These are phyloP conservation scores for Thielaviopsis euricoi DNA, from an alignment of 2,329 filamentous ascomycete genomes.

Conservation along the genomic window DNA sequence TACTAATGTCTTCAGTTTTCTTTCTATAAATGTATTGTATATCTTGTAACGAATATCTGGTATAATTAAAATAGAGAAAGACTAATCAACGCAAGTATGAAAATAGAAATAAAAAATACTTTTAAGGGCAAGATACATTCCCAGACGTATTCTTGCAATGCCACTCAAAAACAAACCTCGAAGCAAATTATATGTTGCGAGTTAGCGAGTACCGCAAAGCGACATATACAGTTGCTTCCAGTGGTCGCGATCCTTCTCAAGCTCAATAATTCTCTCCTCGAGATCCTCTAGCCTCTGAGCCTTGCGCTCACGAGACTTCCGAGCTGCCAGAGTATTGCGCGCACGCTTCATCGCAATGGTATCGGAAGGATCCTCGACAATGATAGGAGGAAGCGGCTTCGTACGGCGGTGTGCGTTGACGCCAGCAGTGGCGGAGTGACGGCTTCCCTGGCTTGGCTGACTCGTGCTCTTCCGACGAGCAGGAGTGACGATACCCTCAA, in stretches of 20 bases:
- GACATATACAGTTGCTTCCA: constrained; percentile 39
- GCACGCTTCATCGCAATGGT: constrained; percentile 78
- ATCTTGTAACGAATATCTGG: too few species aligned
- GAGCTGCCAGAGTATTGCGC: constrained; percentile 81
- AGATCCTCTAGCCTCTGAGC: constrained; percentile 58
- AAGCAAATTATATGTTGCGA: background rate
- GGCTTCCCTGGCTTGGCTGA: constrained; percentile 18
- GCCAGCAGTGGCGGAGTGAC: constrained; percentile 54
- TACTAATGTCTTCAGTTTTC: too few species aligned
- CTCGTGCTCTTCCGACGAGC: constrained; percentile 4
- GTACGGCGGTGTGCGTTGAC: constrained; percentile 60
- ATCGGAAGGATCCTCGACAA: constrained; percentile 58
- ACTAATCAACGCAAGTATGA: too few species aligned
- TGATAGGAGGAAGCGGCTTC: constrained; percentile 65
- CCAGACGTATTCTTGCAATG: background rate
- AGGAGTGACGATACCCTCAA: background rate
- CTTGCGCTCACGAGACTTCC: constrained; percentile 83
- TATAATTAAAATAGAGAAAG: too few species aligned
- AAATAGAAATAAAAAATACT: too few species aligned
- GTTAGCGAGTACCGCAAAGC: background rate
- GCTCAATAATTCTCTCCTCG: constrained; percentile 54
- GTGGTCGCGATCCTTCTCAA: constrained; percentile 49
- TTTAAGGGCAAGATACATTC: background rate
- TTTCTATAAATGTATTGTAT: too few species aligned
- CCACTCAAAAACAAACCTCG: background rate